Conservation (phyloP, 257 asterid genomes). For the Fraxinus americana region DNA sequence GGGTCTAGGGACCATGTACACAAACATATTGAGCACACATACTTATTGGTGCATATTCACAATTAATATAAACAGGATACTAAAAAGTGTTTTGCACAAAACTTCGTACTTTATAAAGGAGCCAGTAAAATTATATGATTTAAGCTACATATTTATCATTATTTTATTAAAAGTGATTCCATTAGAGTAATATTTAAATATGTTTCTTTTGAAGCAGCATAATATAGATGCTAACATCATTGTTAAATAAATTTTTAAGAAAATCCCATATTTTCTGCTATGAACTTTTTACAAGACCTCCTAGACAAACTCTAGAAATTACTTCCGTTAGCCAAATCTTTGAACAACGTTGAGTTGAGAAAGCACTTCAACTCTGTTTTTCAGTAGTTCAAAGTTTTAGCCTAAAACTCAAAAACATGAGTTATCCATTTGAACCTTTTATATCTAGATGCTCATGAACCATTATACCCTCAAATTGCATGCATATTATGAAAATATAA, state of each 20-base stretch:
- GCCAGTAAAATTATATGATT: too few relatives aligned
- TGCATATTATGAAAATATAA: too few relatives aligned
- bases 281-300: background rate
- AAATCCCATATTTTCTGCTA: background rate
- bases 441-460: background rate
- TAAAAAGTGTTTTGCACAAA: too few relatives aligned
- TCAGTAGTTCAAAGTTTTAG: background rate
- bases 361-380: background rate
- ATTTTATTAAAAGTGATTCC: too few relatives aligned
- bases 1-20: background rate
- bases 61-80: too few relatives aligned
- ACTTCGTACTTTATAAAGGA: too few relatives aligned
- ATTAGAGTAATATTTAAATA: background rate
- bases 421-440: background rate
- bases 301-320: background rate
- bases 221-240: too few relatives aligned
- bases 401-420: background rate
- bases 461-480: too few relatives aligned
- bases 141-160: background rate
- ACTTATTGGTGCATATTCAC: too few relatives aligned
- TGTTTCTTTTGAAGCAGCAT: background rate
- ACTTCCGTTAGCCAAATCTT: background rate
- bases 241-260: too few relatives aligned
- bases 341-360: background rate
- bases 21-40: background rate